Conservation (phyloP, 1,139 yeast genomes). For the Wickerhamomyces sp. region DNA sequence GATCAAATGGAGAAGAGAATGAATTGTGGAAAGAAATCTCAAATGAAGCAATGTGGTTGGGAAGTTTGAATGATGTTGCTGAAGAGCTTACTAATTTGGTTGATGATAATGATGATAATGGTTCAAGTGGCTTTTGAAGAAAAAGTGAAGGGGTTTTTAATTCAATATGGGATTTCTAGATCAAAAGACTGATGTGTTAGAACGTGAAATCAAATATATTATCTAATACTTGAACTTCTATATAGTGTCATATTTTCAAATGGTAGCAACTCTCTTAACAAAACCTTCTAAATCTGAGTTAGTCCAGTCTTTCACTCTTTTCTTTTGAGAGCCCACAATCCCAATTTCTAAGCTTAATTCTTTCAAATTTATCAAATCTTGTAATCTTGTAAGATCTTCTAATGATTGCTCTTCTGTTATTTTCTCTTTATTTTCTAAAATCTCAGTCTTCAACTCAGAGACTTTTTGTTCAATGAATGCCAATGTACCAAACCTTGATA, state of each 20-base stretch:
- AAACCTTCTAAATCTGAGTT: constrained; percentile 40
- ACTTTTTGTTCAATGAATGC: constrained; percentile 42
- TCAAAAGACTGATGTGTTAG: background rate
- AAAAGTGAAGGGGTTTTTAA: background rate
- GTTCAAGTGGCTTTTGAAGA: background rate
- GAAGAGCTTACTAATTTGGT: constrained; percentile 28
- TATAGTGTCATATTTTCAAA: background rate
- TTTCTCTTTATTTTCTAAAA: background rate
- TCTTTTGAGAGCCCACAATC: constrained; percentile 37
- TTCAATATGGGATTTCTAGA: background rate
- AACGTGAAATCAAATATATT: too few species aligned
- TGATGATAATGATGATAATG: constrained; percentile 10
- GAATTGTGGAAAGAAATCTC: constrained; percentile 74
- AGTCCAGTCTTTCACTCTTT: constrained; percentile 61
- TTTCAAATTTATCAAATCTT: constrained; percentile 27
- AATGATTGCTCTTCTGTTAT: constrained; percentile 13
- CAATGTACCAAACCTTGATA: constrained; percentile 60
- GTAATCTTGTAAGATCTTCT: constrained; percentile 11
- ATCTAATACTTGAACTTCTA: too few species aligned
- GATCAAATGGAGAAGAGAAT: constrained; percentile 41
- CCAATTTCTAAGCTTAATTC: constrained; percentile 45
- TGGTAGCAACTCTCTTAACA: constrained; percentile 35
- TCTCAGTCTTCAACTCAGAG: constrained; percentile 13
- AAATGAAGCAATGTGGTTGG: constrained; percentile 69
- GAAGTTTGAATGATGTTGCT: constrained; percentile 30